Percentiles rank a stretch among this genome's conserved stretches.
Evolutionary conservation across 2,329 filamentous ascomycete species (phyloP).

Genomic region (Colletotrichum limetticola): DNA sequence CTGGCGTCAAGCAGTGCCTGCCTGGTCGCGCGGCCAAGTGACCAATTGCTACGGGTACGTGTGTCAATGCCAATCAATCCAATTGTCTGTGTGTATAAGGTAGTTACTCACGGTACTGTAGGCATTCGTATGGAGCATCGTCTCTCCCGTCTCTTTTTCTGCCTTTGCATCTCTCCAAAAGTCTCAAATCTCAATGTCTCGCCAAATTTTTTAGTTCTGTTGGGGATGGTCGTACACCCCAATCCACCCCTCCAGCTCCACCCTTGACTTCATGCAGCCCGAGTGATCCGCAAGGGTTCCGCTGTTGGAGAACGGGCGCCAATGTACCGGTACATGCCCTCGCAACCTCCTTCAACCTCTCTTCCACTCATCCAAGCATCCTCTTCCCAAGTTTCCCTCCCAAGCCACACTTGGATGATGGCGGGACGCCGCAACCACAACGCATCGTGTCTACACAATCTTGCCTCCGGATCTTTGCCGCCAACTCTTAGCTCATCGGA

Average conservation of each 20-base stretch:
- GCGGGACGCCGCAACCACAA: not conserved
- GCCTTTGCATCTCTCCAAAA: conserved; percentile 17
- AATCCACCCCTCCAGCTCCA: conserved; percentile 32
- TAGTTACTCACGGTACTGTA: too few relatives aligned
- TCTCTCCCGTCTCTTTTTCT: not conserved
- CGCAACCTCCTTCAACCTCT: not conserved
- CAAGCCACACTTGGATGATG: not conserved
- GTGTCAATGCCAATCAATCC: not conserved
- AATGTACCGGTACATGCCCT: conserved; percentile 39
- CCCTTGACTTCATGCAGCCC: conserved; percentile 34
- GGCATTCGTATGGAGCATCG: not conserved
- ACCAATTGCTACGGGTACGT: not conserved
- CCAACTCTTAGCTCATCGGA: conserved; percentile 11
- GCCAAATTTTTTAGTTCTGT: conserved; percentile 50
- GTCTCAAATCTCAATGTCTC: conserved; percentile 36
- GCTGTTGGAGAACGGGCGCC: conserved; percentile 36
- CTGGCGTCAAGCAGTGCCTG: conserved; percentile 1
- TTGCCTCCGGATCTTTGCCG: conserved; percentile 26
- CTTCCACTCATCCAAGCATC: not conserved
- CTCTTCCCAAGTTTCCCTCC: not conserved
- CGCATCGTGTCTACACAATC: not conserved
- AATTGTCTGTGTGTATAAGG: not conserved
- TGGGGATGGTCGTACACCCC: conserved; percentile 48
- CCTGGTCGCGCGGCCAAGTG: not conserved
- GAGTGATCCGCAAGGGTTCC: conserved; percentile 34